These are phyloP conservation scores for Ceratobasidium sp. DNA, from an alignment of 1,284 basidiomycete species.

Conservation along the genomic window DNA sequence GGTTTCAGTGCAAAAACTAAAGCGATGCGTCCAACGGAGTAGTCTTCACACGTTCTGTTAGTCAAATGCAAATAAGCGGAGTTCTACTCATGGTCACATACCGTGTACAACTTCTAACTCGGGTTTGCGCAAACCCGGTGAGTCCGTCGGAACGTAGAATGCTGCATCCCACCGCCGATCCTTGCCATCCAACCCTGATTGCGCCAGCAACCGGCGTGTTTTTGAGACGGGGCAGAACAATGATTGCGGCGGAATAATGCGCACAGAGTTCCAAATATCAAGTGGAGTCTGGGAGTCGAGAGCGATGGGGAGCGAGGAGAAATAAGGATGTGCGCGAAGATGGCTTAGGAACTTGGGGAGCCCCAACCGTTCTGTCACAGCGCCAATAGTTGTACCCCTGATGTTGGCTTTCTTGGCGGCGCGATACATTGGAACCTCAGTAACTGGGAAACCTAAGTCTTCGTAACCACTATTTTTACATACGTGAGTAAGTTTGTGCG, in stretches of 20 bases:
- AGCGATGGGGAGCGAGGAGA: neutral
- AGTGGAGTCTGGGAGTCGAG: neutral
- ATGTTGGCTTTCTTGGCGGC: neutral
- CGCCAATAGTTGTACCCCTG: neutral
- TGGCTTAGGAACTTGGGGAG: neutral
- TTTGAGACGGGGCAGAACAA: neutral
- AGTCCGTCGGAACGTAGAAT: neutral
- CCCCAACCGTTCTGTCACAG: neutral
- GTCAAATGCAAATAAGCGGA: neutral
- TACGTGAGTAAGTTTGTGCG: no score
- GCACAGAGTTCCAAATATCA: neutral
- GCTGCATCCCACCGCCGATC: neutral
- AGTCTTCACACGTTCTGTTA: neutral
- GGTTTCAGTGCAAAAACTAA: neutral
- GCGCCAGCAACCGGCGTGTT: neutral
- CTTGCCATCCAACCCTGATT: neutral
- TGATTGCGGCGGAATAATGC: neutral
- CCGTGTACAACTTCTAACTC: neutral
- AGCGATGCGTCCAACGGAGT: neutral
- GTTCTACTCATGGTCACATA: neutral
- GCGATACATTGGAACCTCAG: neutral
- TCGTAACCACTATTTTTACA: no score
- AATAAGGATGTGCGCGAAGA: slow-evolving; percentile 4
- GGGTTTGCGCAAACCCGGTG: neutral
- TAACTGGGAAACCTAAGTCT: neutral